Evolutionary conservation across 768 basidiomycete species (phyloP).

Genomic region (Hygrophorus russula): DNA sequence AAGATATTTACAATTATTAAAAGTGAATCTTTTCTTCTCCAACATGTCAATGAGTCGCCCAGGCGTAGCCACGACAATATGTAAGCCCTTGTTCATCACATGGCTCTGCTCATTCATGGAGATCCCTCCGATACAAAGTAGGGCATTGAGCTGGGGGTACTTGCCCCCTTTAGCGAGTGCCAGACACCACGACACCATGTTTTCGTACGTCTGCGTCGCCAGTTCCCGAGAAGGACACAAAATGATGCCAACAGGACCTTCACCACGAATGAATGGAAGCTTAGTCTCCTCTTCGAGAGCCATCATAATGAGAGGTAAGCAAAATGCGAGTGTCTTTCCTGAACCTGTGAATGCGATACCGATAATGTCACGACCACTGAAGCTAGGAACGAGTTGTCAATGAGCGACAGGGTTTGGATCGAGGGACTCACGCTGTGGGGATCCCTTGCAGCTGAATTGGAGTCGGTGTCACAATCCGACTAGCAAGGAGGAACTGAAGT

Average conservation of each 20-base stretch:
- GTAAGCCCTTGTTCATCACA: slow-evolving; percentile 81
- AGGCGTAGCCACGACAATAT: slow-evolving; percentile 94
- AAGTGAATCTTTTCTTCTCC: slow-evolving; percentile 87
- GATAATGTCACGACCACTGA: slow-evolving; percentile 93
- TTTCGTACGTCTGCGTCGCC: slow-evolving; percentile 95
- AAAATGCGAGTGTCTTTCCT: slow-evolving; percentile 97
- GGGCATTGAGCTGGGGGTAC: slow-evolving; percentile 78
- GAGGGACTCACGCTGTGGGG: slow-evolving; percentile 69
- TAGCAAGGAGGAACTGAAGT: slow-evolving; percentile 70
- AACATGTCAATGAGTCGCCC: slow-evolving; percentile 97
- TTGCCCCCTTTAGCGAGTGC: slow-evolving; percentile 68
- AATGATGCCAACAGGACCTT: slow-evolving; percentile 94
- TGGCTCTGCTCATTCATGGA: slow-evolving; percentile 97
- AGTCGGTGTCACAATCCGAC: slow-evolving; percentile 79
- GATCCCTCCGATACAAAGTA: slow-evolving; percentile 96
- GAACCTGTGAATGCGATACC: slow-evolving; percentile 99
- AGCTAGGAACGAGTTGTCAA: slow-evolving; percentile 34
- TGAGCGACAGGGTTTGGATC: slow-evolving; percentile 8
- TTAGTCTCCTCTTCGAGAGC: slow-evolving; percentile 90
- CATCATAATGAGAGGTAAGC: slow-evolving; percentile 94
- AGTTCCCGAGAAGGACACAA: slow-evolving; percentile 96
- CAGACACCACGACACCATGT: slow-evolving; percentile 76
- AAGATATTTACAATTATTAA: slow-evolving; percentile 89
- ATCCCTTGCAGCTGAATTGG: slow-evolving; percentile 98
- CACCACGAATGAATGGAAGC: slow-evolving; percentile 81